Evolutionary conservation across 2,329 filamentous ascomycete genomes (phyloP).

Genomic region (Hypoxylon sp.): DNA sequence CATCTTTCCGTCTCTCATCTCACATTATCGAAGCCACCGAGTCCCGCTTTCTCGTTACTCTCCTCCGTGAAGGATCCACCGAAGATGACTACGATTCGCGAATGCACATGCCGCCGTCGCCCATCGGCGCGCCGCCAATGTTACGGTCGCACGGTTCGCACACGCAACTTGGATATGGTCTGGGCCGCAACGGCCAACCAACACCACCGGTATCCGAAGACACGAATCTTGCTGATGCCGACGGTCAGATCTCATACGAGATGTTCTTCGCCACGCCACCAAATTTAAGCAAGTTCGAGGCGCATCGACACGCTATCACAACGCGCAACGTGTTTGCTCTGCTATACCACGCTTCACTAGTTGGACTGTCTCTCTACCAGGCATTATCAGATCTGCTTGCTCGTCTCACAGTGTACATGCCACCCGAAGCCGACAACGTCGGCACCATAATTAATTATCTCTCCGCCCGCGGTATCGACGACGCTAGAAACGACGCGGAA

Average conservation of each 20-base stretch:
- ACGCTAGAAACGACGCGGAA: constrained; percentile 70
- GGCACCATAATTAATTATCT: constrained; percentile 72
- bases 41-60: constrained; percentile 64
- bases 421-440: constrained; percentile 66
- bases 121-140: constrained; percentile 57
- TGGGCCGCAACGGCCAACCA: constrained; percentile 52
- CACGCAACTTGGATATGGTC: constrained; percentile 43
- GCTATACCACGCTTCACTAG: constrained; percentile 71
- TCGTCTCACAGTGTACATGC: constrained; percentile 70
- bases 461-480: constrained; percentile 69
- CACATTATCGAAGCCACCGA: constrained; percentile 69
- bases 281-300: constrained; percentile 60
- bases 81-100: constrained; percentile 57
- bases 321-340: constrained; percentile 77
- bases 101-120: constrained; percentile 57
- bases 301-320: constrained; percentile 70
- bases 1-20: constrained; percentile 69
- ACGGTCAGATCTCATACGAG: constrained; percentile 69
- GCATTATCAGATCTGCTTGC: constrained; percentile 71
- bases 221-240: constrained; percentile 56
- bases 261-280: constrained; percentile 72
- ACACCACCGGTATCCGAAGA: constrained; percentile 61
- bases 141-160: constrained; percentile 50
- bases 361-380: constrained; percentile 72
- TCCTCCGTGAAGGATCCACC: constrained; percentile 65